These are phyloP conservation scores for Calonectria naviculata DNA, from an alignment of 2,329 filamentous ascomycete species.

Conservation along the genomic window DNA sequence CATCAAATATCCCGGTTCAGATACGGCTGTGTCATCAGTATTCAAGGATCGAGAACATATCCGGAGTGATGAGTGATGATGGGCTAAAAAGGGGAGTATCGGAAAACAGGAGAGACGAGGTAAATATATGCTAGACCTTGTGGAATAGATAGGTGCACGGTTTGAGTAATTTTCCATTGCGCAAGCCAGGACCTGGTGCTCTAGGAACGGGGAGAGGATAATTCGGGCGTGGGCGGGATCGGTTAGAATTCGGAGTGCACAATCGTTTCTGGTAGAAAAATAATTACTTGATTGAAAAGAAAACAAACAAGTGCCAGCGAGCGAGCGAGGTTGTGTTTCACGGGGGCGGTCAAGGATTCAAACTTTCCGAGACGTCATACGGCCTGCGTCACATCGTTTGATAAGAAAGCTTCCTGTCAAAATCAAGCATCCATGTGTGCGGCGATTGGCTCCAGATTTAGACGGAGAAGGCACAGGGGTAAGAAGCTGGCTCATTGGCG, in stretches of 20 bases:
- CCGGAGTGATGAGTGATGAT: not conserved
- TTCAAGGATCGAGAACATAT: constrained; percentile 22
- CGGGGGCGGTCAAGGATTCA: not conserved
- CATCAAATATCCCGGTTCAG: constrained; percentile 28
- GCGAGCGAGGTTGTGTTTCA: not conserved
- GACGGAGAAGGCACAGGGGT: not conserved
- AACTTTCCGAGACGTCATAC: not conserved
- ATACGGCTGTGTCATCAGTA: constrained; percentile 39
- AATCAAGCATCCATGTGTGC: not conserved
- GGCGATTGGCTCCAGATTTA: not conserved
- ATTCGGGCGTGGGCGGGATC: too few relatives aligned
- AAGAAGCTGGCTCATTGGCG: not conserved
- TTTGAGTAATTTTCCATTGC: not conserved
- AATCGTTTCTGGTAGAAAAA: not conserved
- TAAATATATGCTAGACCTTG: too few relatives aligned
- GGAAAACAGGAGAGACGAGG: not conserved
- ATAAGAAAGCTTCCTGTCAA: not conserved
- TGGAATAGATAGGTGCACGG: not conserved
- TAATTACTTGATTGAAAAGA: not conserved
- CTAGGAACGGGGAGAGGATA: not conserved
- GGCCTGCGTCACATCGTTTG: not conserved
- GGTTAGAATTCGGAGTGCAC: not conserved
- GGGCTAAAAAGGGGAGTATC: not conserved
- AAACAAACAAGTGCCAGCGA: not conserved
- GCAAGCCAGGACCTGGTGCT: not conserved